Percentiles rank a stretch among this genome's conserved stretches.
Evolutionary conservation across 176 grass and related monocot species (phyloP).

Genomic region (Hyparrhenia diplandra): DNA sequence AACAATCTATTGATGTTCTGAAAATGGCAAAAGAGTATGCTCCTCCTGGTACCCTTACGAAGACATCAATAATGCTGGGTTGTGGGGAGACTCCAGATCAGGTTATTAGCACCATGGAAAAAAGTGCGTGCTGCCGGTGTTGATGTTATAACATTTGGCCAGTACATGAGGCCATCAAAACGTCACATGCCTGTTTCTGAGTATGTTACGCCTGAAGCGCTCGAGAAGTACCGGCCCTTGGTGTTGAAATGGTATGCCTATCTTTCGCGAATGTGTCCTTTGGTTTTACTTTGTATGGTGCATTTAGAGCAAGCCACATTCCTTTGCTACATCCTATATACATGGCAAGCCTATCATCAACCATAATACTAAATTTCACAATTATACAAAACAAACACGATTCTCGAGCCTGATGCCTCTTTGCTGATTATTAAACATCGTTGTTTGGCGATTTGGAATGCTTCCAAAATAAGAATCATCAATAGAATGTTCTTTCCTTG

Average conservation of each 20-base stretch:
- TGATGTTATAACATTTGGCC: slow-evolving; percentile 98
- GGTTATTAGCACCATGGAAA: slow-evolving; percentile 88
- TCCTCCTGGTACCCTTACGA: slow-evolving; percentile 81
- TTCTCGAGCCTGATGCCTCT: background rate
- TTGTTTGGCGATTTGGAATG: background rate
- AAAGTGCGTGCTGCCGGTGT: slow-evolving; percentile 87
- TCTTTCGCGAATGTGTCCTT: background rate
- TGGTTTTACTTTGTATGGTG: background rate
- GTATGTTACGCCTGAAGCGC: slow-evolving; percentile 89
- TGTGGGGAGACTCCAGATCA: slow-evolving; percentile 90
- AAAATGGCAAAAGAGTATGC: slow-evolving; percentile 94
- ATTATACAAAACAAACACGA: background rate
- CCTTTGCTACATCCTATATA: background rate
- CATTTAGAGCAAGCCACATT: background rate
- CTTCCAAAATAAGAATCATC: background rate
- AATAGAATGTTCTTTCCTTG: background rate
- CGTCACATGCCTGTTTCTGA: slow-evolving; percentile 97
- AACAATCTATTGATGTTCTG: slow-evolving; percentile 91
- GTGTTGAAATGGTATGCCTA: slow-evolving; percentile 76
- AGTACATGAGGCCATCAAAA: slow-evolving; percentile 98
- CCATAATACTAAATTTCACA: background rate
- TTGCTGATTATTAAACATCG: background rate
- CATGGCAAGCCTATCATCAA: background rate
- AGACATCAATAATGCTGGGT: slow-evolving; percentile 93
- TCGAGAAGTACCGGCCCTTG: slow-evolving; percentile 75